Percentiles rank a stretch among this genome's conserved stretches.
Conservation (phyloP, 768 basidiomycete genomes). For the Suillus discolor region DNA sequence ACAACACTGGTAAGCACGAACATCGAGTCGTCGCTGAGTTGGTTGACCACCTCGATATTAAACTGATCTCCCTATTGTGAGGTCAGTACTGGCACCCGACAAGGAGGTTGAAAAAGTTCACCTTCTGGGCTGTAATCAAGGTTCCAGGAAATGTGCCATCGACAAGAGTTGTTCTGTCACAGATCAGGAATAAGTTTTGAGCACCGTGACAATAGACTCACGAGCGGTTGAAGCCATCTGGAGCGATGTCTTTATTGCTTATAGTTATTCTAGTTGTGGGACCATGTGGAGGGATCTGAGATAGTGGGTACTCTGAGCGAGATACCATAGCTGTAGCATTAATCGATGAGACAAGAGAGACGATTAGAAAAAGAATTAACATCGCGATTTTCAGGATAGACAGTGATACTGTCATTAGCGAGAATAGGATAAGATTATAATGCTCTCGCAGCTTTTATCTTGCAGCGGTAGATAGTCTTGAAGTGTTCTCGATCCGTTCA, state of each 20-base stretch:
- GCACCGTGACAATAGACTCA: conserved; percentile 21
- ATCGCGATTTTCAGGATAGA: no score
- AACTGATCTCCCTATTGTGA: conserved; percentile 38
- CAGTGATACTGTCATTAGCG: no score
- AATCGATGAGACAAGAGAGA: no score
- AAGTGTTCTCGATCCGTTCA: background rate
- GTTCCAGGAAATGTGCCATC: conserved; percentile 48
- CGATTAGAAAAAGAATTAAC: no score
- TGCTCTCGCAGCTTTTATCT: background rate
- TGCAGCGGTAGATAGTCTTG: background rate
- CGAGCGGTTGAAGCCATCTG: conserved; percentile 48
- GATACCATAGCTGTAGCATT: conserved; percentile 14
- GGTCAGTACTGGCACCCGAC: conserved; percentile 3
- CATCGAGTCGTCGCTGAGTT: conserved; percentile 49
- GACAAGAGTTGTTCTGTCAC: conserved; percentile 42
- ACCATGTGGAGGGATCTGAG: conserved; percentile 14
- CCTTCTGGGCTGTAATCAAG: conserved; percentile 43
- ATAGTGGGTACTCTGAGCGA: conserved; percentile 15
- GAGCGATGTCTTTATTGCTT: conserved; percentile 41
- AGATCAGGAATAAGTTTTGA: background rate
- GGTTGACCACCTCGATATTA: conserved; percentile 46
- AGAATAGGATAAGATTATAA: no score
- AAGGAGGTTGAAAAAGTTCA: background rate
- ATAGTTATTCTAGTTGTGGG: conserved; percentile 32
- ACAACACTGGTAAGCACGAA: conserved; percentile 52